These are phyloP conservation scores for Purpureocillium takamizusanense DNA, from an alignment of 2,329 filamentous ascomycete species.

Conservation along the genomic window DNA sequence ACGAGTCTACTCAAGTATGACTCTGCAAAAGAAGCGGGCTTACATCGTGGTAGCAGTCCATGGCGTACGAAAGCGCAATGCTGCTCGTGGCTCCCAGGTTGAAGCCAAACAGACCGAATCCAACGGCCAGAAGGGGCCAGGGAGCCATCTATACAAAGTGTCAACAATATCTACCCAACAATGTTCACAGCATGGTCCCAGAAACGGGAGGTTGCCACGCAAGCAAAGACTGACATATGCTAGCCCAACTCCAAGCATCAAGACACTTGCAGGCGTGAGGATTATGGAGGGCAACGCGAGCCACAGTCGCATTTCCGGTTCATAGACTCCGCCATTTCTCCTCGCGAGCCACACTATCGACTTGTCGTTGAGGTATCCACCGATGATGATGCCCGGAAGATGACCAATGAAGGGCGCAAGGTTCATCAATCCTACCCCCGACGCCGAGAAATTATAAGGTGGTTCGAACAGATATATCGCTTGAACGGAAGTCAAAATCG, in stretches of 20 bases:
- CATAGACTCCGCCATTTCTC: conserved; percentile 28
- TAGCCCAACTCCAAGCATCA: conserved; percentile 2
- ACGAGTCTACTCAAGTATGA: too few relatives aligned
- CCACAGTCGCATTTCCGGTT: conserved; percentile 33
- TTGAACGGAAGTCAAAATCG: neutral
- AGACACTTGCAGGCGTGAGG: conserved; percentile 22
- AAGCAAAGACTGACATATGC: neutral
- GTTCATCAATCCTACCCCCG: conserved; percentile 14
- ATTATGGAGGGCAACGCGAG: conserved; percentile 24
- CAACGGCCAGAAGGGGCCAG: conserved; percentile 3
- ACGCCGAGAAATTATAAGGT: conserved; percentile 18
- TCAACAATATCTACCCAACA: too few relatives aligned
- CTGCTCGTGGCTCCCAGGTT: conserved; percentile 1
- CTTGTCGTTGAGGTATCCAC: conserved; percentile 26
- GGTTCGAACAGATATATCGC: conserved; percentile 9
- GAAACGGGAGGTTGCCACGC: too few relatives aligned
- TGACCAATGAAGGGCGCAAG: conserved; percentile 23
- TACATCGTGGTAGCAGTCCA: conserved; percentile 26
- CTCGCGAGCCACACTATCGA: conserved; percentile 23
- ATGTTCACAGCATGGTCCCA: too few relatives aligned
- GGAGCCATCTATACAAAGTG: neutral
- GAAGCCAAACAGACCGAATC: conserved; percentile 16
- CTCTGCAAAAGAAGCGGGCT: neutral
- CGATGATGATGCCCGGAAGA: conserved; percentile 24
- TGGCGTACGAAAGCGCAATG: conserved; percentile 26